phyloP scores from a whole-genome alignment of 306 rosid species.

The Senna siamea region DNA sequence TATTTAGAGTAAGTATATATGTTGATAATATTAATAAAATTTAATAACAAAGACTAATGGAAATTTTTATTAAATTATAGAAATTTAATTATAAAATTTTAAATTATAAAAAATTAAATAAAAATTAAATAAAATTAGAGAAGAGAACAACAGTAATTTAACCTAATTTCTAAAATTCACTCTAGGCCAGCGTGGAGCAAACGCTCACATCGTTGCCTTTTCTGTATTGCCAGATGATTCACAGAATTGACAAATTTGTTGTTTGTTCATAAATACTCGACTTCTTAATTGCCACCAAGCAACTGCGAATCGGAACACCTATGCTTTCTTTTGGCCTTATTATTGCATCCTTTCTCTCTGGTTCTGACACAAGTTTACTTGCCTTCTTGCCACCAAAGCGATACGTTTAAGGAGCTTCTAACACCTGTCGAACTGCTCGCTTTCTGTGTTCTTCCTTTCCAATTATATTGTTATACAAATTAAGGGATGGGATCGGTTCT shows the following conservation, averaged over 20 bases:
- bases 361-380: neutral
- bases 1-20: too few relatives aligned
- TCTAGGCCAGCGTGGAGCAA: neutral
- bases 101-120: too few relatives aligned
- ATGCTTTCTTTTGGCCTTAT: slow-evolving; percentile 22
- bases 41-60: too few relatives aligned
- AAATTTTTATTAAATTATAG: too few relatives aligned
- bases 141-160: too few relatives aligned
- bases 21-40: too few relatives aligned
- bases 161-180: neutral
- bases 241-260: neutral
- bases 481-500: slow-evolving; percentile 40
- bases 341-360: too few relatives aligned
- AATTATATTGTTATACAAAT: neutral
- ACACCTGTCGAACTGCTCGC: slow-evolving; percentile 35
- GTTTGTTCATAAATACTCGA: neutral
- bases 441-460: slow-evolving; percentile 3
- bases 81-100: too few relatives aligned
- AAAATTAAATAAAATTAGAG: too few relatives aligned
- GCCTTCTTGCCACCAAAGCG: neutral
- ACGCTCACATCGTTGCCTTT: neutral
- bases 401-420: slow-evolving; percentile 10
- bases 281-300: slow-evolving; percentile 24
- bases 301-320: slow-evolving; percentile 23
- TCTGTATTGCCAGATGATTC: neutral